Evolutionary conservation across 441 rosid species (phyloP), one percentile per base, ranked within the genome.

Genomic region (Macaranga tanarius): DNA sequence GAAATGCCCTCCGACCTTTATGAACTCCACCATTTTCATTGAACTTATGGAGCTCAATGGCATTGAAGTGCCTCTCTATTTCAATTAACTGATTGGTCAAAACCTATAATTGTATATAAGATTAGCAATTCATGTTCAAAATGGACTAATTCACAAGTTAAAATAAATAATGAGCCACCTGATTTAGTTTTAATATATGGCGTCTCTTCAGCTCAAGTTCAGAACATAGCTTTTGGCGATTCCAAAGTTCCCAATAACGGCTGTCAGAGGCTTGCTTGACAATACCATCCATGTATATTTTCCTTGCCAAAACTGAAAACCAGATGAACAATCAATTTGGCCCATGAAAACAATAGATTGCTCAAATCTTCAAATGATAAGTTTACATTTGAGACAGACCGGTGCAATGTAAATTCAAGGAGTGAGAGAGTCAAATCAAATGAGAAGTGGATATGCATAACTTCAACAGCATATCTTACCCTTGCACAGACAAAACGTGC

Each of bases 201-300:
- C 75, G 84, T 82, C 74, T 88, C 84, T 93, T 95, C 76, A 88
- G 86, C 84, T 91, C 98, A 78, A 91, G 88, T 83, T 89, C 98
- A 71, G 92, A 80, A 82, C 87, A 83, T 86, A 93, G 80, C 87
- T 85, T 91, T 81, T 87, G 99, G 79, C 82, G 85, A 84, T 86
- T 86, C 99, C 98, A 93, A 55, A 93, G 87, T 64, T 93, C 96
- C 97, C 92, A 88, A 73, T 91, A 93, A 65, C 69, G 91, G 69
- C 79, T 76, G 80, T 95, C 97, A 69, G 88, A 87, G 75, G 96
- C 89, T 90, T 95, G 99, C 84, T 90, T 90, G 61, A 89, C 77
- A 76, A 91, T 81, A 66, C 93, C 96, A 79, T 95, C 95, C 79
- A 91, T 69, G 72, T 87, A 86, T 79, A 83, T 75, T 84, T 86